A percentile compares a stretch with the other conserved stretches of the same genome.
These are phyloP conservation scores for Isoetes taiwanensis DNA, from an alignment of 75 land plant genomes.

Conservation along the genomic window DNA sequence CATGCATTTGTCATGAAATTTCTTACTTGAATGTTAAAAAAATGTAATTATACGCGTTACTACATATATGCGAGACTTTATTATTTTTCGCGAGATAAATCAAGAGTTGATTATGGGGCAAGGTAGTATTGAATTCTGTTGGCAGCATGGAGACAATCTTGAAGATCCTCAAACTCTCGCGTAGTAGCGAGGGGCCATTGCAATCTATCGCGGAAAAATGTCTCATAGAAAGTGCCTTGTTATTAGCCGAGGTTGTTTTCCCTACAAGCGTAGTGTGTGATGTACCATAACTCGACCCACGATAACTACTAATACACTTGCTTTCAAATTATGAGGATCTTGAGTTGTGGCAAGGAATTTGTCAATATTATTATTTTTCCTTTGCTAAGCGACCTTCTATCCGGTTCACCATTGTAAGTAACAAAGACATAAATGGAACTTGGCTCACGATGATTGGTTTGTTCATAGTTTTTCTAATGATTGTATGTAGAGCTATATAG, in stretches of 20 bases:
- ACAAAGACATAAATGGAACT: too few species aligned
- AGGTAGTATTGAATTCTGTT: slow-evolving; percentile 56
- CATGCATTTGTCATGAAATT: neutral
- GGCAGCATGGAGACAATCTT: slow-evolving; percentile 44
- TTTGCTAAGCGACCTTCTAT: slow-evolving; percentile 1
- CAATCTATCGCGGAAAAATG: slow-evolving; percentile 83
- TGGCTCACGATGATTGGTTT: neutral
- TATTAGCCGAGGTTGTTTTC: too few species aligned
- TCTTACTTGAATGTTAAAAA: neutral
- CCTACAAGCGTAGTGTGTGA: neutral
- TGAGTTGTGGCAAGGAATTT: too few species aligned
- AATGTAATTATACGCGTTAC: too few species aligned
- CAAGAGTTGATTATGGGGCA: slow-evolving; percentile 63
- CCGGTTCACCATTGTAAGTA: too few species aligned
- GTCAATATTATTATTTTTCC: too few species aligned
- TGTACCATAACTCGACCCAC: too few species aligned
- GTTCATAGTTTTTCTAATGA: neutral
- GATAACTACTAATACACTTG: too few species aligned
- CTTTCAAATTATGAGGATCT: too few species aligned
- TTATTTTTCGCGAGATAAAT: slow-evolving; percentile 30
- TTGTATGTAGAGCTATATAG: neutral
- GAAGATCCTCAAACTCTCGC: slow-evolving; percentile 73
- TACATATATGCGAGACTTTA: neutral
- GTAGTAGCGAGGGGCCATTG: slow-evolving; percentile 88
- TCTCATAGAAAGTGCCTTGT: too few species aligned